phyloP scores from a whole-genome alignment of 768 basidiomycete species.

The Collybiopsis confluens region DNA sequence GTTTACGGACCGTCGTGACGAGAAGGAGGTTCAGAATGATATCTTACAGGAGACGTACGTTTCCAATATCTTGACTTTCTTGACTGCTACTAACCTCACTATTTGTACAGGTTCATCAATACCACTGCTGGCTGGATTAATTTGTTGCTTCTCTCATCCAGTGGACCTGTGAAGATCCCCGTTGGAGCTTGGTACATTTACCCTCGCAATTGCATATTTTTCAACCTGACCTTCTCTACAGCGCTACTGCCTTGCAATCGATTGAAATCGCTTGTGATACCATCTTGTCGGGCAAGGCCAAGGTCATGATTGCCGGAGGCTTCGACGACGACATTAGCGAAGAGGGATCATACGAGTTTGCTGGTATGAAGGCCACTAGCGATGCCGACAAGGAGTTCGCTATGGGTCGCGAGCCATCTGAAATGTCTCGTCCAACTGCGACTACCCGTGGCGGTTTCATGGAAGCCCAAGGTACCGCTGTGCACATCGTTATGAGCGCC shows the following conservation, averaged over 20 bases:
- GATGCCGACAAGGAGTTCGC: slow-evolving; percentile 97
- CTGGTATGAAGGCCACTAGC: slow-evolving; percentile 99
- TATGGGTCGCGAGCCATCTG: slow-evolving; percentile 98
- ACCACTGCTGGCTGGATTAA: slow-evolving; percentile 99
- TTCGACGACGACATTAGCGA: slow-evolving; percentile 98
- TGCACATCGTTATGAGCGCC: slow-evolving; percentile 96
- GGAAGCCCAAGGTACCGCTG: slow-evolving; percentile 96
- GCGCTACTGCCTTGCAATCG: slow-evolving; percentile 96
- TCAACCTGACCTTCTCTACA: slow-evolving; percentile 22
- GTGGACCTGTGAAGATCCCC: slow-evolving; percentile 97
- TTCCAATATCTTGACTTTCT: neutral
- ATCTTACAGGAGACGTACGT: slow-evolving; percentile 96
- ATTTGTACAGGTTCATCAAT: slow-evolving; percentile 82
- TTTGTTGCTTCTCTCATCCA: slow-evolving; percentile 88
- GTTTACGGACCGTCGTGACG: slow-evolving; percentile 99
- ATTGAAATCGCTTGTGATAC: slow-evolving; percentile 98
- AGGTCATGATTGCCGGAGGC: slow-evolving; percentile 98
- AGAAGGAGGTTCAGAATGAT: slow-evolving; percentile 97
- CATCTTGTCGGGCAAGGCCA: slow-evolving; percentile 91
- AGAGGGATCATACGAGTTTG: slow-evolving; percentile 98
- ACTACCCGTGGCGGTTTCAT: slow-evolving; percentile 96
- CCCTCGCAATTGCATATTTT: neutral
- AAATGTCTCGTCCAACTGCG: slow-evolving; percentile 97
- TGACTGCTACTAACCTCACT: slow-evolving; percentile 1
- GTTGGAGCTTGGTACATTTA: slow-evolving; percentile 89